phyloP scores from a whole-genome alignment of 1,284 basidiomycete genomes.

The Pholiota adiposa region DNA sequence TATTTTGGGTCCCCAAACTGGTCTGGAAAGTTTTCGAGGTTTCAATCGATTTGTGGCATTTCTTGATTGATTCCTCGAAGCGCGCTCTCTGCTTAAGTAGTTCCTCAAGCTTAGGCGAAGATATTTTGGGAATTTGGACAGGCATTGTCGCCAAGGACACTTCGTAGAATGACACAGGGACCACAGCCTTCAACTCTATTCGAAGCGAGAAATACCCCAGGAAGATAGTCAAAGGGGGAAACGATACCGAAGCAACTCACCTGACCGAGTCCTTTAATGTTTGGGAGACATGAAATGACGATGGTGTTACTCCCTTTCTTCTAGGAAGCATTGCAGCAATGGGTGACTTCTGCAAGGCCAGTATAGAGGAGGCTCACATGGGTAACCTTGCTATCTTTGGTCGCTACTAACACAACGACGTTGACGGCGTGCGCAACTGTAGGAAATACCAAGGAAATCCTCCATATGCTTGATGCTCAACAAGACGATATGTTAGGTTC shows the following conservation, averaged over 20 bases:
- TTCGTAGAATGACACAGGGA: conserved; percentile 34
- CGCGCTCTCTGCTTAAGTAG: conserved; percentile 2
- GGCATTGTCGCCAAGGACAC: conserved; percentile 27
- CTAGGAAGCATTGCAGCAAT: conserved; percentile 1
- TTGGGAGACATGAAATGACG: conserved; percentile 19
- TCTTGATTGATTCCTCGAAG: conserved; percentile 17
- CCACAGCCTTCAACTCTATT: conserved; percentile 36
- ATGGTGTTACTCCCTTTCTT: conserved; percentile 22
- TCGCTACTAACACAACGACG: background rate
- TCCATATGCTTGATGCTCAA: background rate
- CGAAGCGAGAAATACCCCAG: background rate
- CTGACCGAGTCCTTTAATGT: conserved; percentile 18
- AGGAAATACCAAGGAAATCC: no score
- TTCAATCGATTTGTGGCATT: conserved; percentile 23
- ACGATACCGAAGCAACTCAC: conserved; percentile 9
- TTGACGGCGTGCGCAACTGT: background rate
- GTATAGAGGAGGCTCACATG: conserved; percentile 3
- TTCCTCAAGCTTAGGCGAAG: conserved; percentile 23
- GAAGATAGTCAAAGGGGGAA: no score
- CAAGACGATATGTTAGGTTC: no score
- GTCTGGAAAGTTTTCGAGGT: conserved; percentile 26
- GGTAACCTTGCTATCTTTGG: conserved; percentile 9
- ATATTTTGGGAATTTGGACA: conserved; percentile 1
- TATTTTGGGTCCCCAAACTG: conserved; percentile 23
- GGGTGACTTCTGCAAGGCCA: no score